Evolutionary conservation across 2,329 filamentous ascomycete species (phyloP), one percentile per base, ranked within the genome.

Genomic region (Colletotrichum noveboracense): DNA sequence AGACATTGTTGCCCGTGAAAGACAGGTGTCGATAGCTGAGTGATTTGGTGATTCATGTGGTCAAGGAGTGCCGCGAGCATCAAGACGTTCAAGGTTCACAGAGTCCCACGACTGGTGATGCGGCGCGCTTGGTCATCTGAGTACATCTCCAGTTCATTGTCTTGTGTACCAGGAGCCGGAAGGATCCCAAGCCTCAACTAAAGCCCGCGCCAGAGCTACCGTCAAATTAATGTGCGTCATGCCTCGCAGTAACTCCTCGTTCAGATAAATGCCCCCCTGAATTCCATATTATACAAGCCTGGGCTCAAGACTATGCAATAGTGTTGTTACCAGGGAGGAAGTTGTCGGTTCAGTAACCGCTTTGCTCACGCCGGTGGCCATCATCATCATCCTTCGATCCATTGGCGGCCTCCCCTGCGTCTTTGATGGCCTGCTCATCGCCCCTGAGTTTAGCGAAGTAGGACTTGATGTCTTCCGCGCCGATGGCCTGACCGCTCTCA

Each of bases 361-460:
- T 87, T 82, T 92, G 89, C 80, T 91, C 90, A 76, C 83, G 83
- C 69, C 89, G 84, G 24, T 83, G 77, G 72, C 85, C 85, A 7
- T 83, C 82, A 55, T 84, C 79, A n/a, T 78, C 83, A 6, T 79
- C 80, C 7, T 80, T 79, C 38, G 80, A 82, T 30, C 81, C 84
- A 4, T 84, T 85, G 9, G 90, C 90, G 28, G 87, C 87, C 70
- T 89, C 88, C 16, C 89, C 90, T 1, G 93, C 93, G 78, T 92
- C 90, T 79, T 88, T 88, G 72, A 95, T 95, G 0, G 88, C 94
- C 79, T 94, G 87, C 60, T 95, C 94, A 84, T 98, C 97, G 74
- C 97, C 97, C 77, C 97, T 91, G 79, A 99, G 86, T 86, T 97
- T 96, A 67, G 96, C 96, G 89, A 99, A 99, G 83, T 98, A 98